Conservation (phyloP, 208 protist species). For the Trypanosoma conorhini region DNA sequence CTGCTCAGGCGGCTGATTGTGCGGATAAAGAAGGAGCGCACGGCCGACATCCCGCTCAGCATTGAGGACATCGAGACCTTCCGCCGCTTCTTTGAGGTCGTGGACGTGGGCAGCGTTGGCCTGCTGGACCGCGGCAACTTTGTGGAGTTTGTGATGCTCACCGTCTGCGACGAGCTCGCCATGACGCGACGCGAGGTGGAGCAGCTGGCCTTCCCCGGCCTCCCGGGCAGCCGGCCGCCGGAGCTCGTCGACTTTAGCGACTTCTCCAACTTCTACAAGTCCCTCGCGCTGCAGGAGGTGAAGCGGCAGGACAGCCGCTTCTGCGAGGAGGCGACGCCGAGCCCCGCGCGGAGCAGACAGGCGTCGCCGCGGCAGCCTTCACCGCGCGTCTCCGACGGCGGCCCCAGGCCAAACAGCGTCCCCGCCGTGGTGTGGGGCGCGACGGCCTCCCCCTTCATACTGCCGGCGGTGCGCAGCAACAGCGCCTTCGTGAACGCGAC, state of each 20-base stretch:
- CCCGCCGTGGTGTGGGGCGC: too few relatives aligned
- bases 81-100: conserved; percentile 67
- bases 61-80: conserved; percentile 66
- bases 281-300: conserved; percentile 49
- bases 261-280: conserved; percentile 68
- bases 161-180: conserved; percentile 34
- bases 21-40: conserved; percentile 49
- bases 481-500: not conserved
- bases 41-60: conserved; percentile 57
- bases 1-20: conserved; percentile 59
- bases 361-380: too few relatives aligned
- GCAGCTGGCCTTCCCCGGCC: conserved; percentile 36
- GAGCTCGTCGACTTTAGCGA: conserved; percentile 70
- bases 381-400: not conserved
- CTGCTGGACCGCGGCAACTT: conserved; percentile 60
- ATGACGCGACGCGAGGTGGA: conserved; percentile 46
- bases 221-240: conserved; percentile 23
- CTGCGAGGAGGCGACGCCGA: not conserved
- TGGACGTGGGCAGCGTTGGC: conserved; percentile 56
- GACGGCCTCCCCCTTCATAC: not conserved
- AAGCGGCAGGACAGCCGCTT: conserved; percentile 34
- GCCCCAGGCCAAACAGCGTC: not conserved
- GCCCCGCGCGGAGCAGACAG: too few relatives aligned
- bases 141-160: conserved; percentile 53
- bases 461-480: not conserved